Evolutionary conservation across 192 early-diverging fungal genomes (phyloP).

Genomic region (Coemansia sp.): DNA sequence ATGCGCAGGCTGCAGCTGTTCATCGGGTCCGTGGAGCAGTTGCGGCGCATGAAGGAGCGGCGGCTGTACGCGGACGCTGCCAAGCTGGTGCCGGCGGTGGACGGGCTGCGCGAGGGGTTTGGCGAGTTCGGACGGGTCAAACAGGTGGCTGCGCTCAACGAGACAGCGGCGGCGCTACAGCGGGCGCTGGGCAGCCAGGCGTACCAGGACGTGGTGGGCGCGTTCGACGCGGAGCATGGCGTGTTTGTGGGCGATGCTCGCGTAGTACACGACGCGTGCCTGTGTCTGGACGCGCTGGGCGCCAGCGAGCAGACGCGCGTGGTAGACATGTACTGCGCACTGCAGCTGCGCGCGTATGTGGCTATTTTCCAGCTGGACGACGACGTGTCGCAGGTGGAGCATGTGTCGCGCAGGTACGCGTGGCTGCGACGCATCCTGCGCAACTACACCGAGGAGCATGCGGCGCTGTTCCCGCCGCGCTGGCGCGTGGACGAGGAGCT

Average conservation of each 20-base stretch:
- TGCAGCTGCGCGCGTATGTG: constrained; percentile 81
- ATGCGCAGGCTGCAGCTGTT: constrained; percentile 89
- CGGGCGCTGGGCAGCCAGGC: constrained; percentile 63
- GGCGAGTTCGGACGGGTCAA: constrained; percentile 69
- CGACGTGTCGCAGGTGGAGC: constrained; percentile 80
- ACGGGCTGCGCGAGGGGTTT: constrained; percentile 77
- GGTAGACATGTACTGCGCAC: constrained; percentile 73
- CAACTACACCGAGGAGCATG: constrained; percentile 87
- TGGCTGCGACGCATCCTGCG: constrained; percentile 91
- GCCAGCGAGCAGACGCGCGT: constrained; percentile 57
- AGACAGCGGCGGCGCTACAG: constrained; percentile 64
- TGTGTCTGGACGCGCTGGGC: constrained; percentile 72
- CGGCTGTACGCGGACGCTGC: constrained; percentile 80
- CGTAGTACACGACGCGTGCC: constrained; percentile 72
- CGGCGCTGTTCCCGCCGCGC: constrained; percentile 70
- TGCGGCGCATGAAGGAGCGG: constrained; percentile 63
- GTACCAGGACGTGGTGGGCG: constrained; percentile 72
- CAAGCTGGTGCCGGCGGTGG: constrained; percentile 76
- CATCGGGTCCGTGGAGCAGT: constrained; percentile 71
- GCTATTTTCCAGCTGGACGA: constrained; percentile 71
- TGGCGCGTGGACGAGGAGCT: constrained; percentile 69
- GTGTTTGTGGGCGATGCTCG: constrained; percentile 51
- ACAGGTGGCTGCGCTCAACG: constrained; percentile 71
- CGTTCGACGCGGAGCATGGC: constrained; percentile 64
- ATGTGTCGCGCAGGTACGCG: constrained; percentile 84